Conservation (phyloP, 1,284 basidiomycete genomes). For the Ustilago esculenta region DNA sequence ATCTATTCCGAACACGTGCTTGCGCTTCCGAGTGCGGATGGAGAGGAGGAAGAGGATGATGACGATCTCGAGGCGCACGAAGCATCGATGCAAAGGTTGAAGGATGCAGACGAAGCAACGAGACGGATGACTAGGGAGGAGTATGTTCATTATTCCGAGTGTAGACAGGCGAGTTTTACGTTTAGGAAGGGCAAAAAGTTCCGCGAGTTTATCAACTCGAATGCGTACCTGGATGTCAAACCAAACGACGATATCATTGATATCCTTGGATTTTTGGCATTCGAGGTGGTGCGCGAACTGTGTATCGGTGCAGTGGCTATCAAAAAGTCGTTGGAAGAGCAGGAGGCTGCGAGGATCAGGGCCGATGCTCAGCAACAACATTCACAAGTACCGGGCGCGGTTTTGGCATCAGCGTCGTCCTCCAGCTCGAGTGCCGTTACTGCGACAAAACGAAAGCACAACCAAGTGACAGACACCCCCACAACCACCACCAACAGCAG, state of each 20-base stretch:
- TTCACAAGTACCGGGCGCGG: too few species aligned
- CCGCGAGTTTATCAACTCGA: constrained; percentile 92
- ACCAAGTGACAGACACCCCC: too few species aligned
- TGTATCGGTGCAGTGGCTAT: constrained; percentile 72
- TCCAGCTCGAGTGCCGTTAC: too few species aligned
- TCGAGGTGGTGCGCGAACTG: constrained; percentile 93
- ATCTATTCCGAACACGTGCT: constrained; percentile 75
- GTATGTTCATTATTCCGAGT: constrained; percentile 96
- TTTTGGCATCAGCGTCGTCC: too few species aligned
- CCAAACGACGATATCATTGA: constrained; percentile 95
- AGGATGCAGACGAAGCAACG: constrained; percentile 89
- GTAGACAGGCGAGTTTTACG: constrained; percentile 94
- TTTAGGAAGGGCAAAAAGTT: constrained; percentile 90
- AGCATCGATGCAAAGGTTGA: constrained; percentile 83
- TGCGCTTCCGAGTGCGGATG: constrained; percentile 78
- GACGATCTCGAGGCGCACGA: constrained; percentile 96
- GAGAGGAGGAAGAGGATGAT: constrained; percentile 85
- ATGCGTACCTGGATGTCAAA: constrained; percentile 85
- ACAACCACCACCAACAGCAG: constrained; percentile 10
- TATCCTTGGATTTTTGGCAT: constrained; percentile 94
- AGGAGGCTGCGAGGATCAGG: constrained; percentile 13
- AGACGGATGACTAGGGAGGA: constrained; percentile 95
- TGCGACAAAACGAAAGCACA: too few species aligned
- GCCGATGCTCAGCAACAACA: constrained; percentile 12
- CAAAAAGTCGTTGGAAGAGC: constrained; percentile 53